Conservation (phyloP, 225 moss, liverwort and hornwort genomes). For the Marchantia paleacea region DNA sequence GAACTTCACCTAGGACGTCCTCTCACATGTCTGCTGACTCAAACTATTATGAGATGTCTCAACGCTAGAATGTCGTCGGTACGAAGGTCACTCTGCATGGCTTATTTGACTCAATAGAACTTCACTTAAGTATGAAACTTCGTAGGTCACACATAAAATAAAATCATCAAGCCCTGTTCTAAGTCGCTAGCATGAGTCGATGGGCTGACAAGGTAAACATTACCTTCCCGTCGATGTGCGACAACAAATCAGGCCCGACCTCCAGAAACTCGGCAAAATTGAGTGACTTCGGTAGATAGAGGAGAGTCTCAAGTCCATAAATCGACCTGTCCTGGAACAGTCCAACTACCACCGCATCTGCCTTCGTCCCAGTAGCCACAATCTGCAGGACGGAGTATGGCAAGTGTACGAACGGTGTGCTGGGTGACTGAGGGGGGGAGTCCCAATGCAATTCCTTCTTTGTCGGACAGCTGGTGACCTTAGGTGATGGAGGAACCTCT, state of each 20-base stretch:
- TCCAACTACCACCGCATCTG: slow-evolving; percentile 68
- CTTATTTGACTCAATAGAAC: too few relatives aligned
- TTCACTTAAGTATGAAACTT: too few relatives aligned
- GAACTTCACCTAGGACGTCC: too few relatives aligned
- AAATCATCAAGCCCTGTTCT: too few relatives aligned
- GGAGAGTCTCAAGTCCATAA: slow-evolving; percentile 54
- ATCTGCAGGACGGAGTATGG: slow-evolving; percentile 69
- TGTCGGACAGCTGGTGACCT: slow-evolving; percentile 15
- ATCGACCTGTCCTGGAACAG: slow-evolving; percentile 49
- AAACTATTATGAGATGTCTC: too few relatives aligned
- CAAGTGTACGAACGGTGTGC: slow-evolving; percentile 59
- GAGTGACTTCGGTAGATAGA: slow-evolving; percentile 50
- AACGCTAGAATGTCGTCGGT: too few relatives aligned
- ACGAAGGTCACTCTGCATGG: too few relatives aligned
- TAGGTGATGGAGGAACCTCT: slow-evolving; percentile 6
- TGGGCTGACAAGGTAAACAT: background rate
- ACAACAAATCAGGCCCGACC: slow-evolving; percentile 49
- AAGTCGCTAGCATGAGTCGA: too few relatives aligned
- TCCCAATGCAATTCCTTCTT: slow-evolving; percentile 74
- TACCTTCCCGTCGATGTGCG: slow-evolving; percentile 49
- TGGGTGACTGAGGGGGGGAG: slow-evolving; percentile 82
- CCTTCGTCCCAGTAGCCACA: slow-evolving; percentile 64
- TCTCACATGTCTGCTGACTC: too few relatives aligned
- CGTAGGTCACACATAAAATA: too few relatives aligned
- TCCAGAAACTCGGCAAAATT: slow-evolving; percentile 43